These are phyloP conservation scores for Chaetomiaceae sp. DNA, from an alignment of 2,329 filamentous ascomycete species.

Conservation along the genomic window DNA sequence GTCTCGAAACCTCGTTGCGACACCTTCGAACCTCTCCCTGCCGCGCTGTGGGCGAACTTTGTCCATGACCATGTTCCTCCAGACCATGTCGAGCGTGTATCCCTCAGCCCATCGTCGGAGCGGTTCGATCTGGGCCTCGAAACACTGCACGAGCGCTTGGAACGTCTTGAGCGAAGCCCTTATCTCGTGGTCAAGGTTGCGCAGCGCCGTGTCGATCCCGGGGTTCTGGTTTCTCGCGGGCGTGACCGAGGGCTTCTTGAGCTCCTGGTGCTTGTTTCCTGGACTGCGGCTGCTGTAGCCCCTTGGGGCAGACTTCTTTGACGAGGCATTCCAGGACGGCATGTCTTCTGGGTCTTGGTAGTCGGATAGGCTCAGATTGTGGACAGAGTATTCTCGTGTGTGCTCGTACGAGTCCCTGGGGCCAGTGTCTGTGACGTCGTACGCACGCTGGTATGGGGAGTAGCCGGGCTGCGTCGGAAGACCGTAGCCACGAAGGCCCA, in stretches of 20 bases:
- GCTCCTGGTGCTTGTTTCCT: background rate
- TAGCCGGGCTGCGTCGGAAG: background rate
- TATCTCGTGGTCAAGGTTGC: constrained; percentile 14
- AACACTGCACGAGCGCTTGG: constrained; percentile 8
- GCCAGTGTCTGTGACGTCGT: background rate
- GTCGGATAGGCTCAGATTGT: constrained; percentile 6
- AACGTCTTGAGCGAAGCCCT: constrained; percentile 7
- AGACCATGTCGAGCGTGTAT: constrained; percentile 16
- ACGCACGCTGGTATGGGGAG: background rate
- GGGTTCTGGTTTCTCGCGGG: background rate
- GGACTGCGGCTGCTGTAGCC: background rate
- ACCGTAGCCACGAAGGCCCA: constrained; percentile 5
- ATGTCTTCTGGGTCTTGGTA: constrained; percentile 2
- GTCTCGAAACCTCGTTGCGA: background rate
- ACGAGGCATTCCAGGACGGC: background rate
- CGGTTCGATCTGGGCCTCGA: constrained; percentile 8
- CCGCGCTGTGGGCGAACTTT: constrained; percentile 6
- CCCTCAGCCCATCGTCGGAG: constrained; percentile 17
- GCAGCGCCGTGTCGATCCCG: constrained; percentile 13
- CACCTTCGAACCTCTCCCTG: constrained; percentile 4
- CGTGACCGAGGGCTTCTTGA: constrained; percentile 1
- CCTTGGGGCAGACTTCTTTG: background rate
- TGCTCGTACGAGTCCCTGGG: background rate
- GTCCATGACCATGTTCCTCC: constrained; percentile 17
- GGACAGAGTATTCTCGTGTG: background rate